A percentile compares a stretch with the other conserved stretches of the same genome.
phyloP scores from a whole-genome alignment of 176 grass and related monocot genomes.

The Cenchrus fungigraminus region DNA sequence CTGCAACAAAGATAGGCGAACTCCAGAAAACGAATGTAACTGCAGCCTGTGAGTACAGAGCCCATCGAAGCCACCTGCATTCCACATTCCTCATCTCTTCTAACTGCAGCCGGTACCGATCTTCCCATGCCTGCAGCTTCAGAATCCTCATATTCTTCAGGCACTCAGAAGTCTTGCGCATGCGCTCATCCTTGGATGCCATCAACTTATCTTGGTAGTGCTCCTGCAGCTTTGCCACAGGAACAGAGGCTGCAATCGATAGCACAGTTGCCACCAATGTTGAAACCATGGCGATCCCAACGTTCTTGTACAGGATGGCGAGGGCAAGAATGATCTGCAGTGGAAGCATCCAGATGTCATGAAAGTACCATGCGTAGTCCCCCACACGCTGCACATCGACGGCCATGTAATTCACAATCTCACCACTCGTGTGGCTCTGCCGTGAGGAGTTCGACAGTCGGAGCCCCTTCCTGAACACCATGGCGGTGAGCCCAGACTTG shows the following conservation, averaged over 20 bases:
- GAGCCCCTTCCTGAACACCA: constrained; percentile 96
- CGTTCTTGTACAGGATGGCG: constrained; percentile 85
- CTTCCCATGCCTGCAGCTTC: constrained; percentile 97
- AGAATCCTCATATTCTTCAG: constrained; percentile 93
- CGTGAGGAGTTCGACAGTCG: constrained; percentile 73
- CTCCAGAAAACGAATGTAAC: constrained; percentile 99
- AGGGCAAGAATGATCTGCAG: constrained; percentile 94
- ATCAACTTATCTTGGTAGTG: constrained; percentile 95
- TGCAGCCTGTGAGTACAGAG: constrained; percentile 87
- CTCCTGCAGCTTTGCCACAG: constrained; percentile 91
- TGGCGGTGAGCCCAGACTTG: constrained; percentile 84
- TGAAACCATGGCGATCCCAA: constrained; percentile 75
- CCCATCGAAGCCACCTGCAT: constrained; percentile 80
- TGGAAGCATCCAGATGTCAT: constrained; percentile 98
- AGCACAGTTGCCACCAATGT: constrained; percentile 74
- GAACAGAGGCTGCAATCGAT: constrained; percentile 83
- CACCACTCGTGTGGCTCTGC: constrained; percentile 89
- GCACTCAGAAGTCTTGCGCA: constrained; percentile 95
- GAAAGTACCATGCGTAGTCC: constrained; percentile 97
- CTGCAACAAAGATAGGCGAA: constrained; percentile 90
- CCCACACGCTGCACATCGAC: constrained; percentile 98
- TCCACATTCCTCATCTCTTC: constrained; percentile 95
- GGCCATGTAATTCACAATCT: constrained; percentile 99
- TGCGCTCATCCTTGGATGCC: constrained; percentile 93
- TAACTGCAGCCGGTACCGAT: constrained; percentile 67